A percentile compares a stretch with the other conserved stretches of the same genome.
Evolutionary conservation across 2,329 filamentous ascomycete species (phyloP).

Genomic region (Sporothrix luriei): DNA sequence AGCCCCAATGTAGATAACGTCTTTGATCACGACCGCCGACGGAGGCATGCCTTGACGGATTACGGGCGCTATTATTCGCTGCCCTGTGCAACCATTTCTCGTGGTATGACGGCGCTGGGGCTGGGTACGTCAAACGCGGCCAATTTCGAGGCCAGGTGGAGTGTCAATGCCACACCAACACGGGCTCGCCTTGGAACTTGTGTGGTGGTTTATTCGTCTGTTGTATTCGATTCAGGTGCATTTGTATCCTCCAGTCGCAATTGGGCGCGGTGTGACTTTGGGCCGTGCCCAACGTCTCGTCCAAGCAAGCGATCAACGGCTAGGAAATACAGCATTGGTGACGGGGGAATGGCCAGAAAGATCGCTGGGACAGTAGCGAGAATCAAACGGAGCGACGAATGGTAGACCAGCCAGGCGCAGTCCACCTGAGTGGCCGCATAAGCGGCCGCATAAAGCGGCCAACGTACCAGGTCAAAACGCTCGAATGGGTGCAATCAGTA

Average conservation of each 20-base stretch:
- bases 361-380: neutral
- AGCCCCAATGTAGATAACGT: neutral
- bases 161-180: neutral
- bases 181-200: neutral
- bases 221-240: neutral
- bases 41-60: no score
- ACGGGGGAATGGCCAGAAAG: neutral
- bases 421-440: constrained; percentile 32
- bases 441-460: constrained; percentile 29
- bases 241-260: neutral
- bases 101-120: constrained; percentile 11
- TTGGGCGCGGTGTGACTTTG: constrained; percentile 5
- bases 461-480: neutral
- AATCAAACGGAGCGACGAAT: neutral
- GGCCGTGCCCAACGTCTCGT: neutral
- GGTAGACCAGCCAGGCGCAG: constrained; percentile 30
- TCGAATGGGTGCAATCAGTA: constrained; percentile 21
- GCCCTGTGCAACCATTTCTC: constrained; percentile 8
- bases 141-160: neutral
- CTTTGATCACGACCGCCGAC: no score
- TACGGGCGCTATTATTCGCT: constrained; percentile 25
- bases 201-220: neutral
- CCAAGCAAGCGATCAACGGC: neutral
- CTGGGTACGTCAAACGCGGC: constrained; percentile 24
- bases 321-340: neutral